Percentiles rank a stretch among this genome's conserved stretches.
Conservation (phyloP, 768 basidiomycete genomes). For the Leccinum sublutescens region DNA sequence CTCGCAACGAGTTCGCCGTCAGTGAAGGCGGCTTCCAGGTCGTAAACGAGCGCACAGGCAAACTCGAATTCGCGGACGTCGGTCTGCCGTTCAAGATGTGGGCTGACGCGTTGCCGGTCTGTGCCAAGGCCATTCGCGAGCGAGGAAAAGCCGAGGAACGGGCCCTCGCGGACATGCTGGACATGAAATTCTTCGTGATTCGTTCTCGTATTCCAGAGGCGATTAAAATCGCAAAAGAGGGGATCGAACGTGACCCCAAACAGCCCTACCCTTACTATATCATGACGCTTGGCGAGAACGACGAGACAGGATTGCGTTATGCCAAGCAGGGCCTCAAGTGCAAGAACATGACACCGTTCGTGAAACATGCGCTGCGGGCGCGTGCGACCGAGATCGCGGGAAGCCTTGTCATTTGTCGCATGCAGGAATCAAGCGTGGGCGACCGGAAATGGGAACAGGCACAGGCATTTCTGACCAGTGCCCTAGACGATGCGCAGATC, state of each 20-base stretch:
- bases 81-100: constrained; percentile 60
- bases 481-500: constrained; percentile 55
- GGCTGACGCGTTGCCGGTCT: constrained; percentile 55
- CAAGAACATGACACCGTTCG: constrained; percentile 51
- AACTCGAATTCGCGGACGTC: constrained; percentile 37
- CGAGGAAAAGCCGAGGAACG: constrained; percentile 39
- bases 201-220: constrained; percentile 47
- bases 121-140: constrained; percentile 51
- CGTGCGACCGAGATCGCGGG: constrained; percentile 60
- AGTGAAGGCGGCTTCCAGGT: constrained; percentile 50
- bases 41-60: constrained; percentile 43
- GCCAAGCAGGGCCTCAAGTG: constrained; percentile 67
- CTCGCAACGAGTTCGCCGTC: constrained; percentile 58
- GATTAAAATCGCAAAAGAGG: constrained; percentile 41
- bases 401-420: constrained; percentile 46
- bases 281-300: constrained; percentile 48
- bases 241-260: constrained; percentile 51
- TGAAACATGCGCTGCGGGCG: constrained; percentile 55
- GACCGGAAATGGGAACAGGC: constrained; percentile 55
- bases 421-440: constrained; percentile 39
- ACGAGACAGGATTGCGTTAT: constrained; percentile 48
- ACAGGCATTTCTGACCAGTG: constrained; percentile 57
- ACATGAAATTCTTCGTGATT: constrained; percentile 57
- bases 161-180: constrained; percentile 59
- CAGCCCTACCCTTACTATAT: constrained; percentile 62